A percentile compares a stretch with the other conserved stretches of the same genome.
Conservation (phyloP, 192 early-diverging fungal species). For the Coemansia sp. region DNA sequence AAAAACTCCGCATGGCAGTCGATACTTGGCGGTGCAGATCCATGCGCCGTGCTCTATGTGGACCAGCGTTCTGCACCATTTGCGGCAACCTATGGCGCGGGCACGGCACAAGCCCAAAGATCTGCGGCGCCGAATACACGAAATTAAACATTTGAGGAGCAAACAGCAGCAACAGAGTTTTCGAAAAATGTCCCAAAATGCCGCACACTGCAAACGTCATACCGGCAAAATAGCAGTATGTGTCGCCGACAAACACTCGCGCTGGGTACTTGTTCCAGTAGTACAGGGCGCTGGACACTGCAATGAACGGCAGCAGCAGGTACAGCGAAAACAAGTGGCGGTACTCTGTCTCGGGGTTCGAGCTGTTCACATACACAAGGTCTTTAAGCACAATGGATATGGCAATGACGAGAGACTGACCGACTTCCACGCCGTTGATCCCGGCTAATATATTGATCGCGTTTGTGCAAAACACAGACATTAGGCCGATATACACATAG, state of each 20-base stretch:
- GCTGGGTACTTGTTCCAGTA: conserved; percentile 94
- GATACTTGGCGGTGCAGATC: conserved; percentile 31
- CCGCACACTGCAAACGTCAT: conserved; percentile 99
- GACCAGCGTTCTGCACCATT: conserved; percentile 11
- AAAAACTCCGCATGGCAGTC: conserved; percentile 48
- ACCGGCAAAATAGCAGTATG: conserved; percentile 96
- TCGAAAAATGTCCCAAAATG: conserved; percentile 90
- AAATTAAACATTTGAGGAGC: conserved; percentile 98
- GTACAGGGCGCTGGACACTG: conserved; percentile 78
- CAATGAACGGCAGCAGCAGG: conserved; percentile 90
- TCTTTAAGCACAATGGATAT: conserved; percentile 69
- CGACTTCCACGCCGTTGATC: conserved; percentile 96
- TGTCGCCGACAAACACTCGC: conserved; percentile 92
- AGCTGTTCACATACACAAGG: conserved; percentile 36
- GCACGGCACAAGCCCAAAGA: conserved; percentile 92
- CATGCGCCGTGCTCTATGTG: neutral
- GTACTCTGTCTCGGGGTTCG: conserved; percentile 63
- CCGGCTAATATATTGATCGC: conserved; percentile 98
- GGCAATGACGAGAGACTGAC: conserved; percentile 90
- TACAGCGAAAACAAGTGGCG: conserved; percentile 85
- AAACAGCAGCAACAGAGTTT: conserved; percentile 91
- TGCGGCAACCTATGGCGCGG: conserved; percentile 92
- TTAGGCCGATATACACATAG: conserved; percentile 87
- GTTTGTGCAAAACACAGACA: conserved; percentile 94
- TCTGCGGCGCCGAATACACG: conserved; percentile 89